phyloP scores from a whole-genome alignment of 2,329 filamentous ascomycete species.

The Xylaria sp. region DNA sequence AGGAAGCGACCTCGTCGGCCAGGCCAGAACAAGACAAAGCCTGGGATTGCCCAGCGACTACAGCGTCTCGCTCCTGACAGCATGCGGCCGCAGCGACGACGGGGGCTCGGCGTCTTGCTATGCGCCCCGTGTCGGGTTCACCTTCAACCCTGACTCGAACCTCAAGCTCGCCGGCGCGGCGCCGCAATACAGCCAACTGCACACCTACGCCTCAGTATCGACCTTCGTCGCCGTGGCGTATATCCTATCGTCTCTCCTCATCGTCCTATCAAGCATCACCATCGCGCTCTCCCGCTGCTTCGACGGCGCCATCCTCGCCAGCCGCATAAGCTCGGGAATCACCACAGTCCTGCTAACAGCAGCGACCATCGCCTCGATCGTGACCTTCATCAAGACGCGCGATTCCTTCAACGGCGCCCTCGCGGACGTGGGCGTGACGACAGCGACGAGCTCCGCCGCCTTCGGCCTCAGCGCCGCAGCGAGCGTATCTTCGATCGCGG shows the following conservation, averaged over 20 bases:
- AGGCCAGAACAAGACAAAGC: constrained; percentile 42
- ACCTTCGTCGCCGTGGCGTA: constrained; percentile 49
- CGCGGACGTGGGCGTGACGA: constrained; percentile 43
- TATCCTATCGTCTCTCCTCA: constrained; percentile 45
- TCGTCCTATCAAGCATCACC: constrained; percentile 41
- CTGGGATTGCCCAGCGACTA: constrained; percentile 49
- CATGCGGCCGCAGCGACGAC: constrained; percentile 46
- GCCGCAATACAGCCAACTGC: constrained; percentile 42
- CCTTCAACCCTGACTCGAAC: constrained; percentile 49
- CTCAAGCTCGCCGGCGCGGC: constrained; percentile 48
- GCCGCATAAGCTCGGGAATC: constrained; percentile 40
- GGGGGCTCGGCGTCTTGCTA: constrained; percentile 44
- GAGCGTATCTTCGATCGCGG: constrained; percentile 41
- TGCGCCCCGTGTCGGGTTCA: constrained; percentile 46
- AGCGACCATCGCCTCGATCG: constrained; percentile 44
- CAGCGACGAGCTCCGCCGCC: constrained; percentile 39
- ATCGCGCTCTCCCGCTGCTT: constrained; percentile 40
- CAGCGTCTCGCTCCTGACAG: constrained; percentile 50
- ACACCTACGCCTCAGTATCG: constrained; percentile 45
- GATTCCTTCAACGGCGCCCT: constrained; percentile 47
- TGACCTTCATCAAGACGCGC: constrained; percentile 45
- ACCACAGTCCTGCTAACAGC: constrained; percentile 46
- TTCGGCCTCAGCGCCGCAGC: constrained; percentile 48
- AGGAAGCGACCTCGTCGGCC: constrained; percentile 50
- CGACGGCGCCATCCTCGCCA: constrained; percentile 31